phyloP scores from a whole-genome alignment of 257 asterid species.

The Nicotiana tabacum region DNA sequence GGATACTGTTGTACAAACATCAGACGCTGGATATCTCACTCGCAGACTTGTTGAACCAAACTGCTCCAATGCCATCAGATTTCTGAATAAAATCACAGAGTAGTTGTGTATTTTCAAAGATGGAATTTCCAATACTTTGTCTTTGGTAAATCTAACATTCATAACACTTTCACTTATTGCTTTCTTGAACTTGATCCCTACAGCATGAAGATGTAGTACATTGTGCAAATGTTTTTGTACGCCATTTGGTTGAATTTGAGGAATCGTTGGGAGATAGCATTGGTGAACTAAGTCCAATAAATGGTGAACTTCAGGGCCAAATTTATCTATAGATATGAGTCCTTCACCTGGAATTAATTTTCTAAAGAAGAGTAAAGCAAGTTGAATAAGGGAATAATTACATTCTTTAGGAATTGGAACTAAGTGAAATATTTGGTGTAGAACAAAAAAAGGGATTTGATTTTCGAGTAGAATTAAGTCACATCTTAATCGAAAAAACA shows the following conservation, averaged over 20 bases:
- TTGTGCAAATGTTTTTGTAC: neutral
- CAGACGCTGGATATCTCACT: no score
- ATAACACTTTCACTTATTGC: conserved; percentile 15
- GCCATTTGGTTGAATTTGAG: conserved; percentile 10
- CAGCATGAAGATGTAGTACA: conserved; percentile 18
- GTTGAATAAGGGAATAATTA: conserved; percentile 29
- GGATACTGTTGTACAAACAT: no score
- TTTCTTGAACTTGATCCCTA: conserved; percentile 31
- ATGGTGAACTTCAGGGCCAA: conserved; percentile 29
- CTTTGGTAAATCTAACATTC: conserved; percentile 20
- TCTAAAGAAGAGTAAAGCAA: conserved; percentile 38
- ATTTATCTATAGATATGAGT: neutral
- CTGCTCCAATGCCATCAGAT: conserved; percentile 47
- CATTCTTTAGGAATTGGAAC: conserved; percentile 34
- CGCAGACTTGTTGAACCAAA: conserved; percentile 7
- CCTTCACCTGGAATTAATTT: conserved; percentile 25
- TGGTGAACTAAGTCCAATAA: conserved; percentile 48
- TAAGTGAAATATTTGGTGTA: conserved; percentile 34
- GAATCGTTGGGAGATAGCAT: conserved; percentile 34
- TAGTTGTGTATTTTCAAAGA: conserved; percentile 25
- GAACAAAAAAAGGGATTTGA: conserved; percentile 46
- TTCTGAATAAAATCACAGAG: conserved; percentile 37
- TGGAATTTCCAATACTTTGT: conserved; percentile 33
- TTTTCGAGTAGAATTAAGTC: conserved; percentile 49
- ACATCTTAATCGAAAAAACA: conserved; percentile 22